Conservation (phyloP, 2,329 filamentous ascomycete genomes). For the Emydomyces testavorans region DNA sequence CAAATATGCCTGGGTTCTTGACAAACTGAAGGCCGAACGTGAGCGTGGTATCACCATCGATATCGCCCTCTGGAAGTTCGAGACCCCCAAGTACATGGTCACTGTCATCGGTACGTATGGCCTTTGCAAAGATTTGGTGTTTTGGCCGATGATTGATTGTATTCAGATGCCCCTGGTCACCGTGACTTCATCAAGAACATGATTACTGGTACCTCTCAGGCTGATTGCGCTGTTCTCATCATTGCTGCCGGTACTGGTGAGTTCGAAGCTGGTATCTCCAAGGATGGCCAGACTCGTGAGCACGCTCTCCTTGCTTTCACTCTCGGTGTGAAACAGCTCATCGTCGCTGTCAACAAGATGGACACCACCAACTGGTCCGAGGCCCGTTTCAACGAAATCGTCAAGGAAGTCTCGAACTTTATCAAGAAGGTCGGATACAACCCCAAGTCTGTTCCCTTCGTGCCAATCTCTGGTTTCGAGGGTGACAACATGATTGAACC, state of each 20-base stretch:
- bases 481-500: slow-evolving; percentile 97
- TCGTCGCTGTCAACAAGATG: slow-evolving; percentile 99
- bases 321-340: slow-evolving; percentile 99
- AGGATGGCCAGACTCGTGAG: slow-evolving; percentile 99
- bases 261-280: slow-evolving; percentile 99
- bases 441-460: slow-evolving; percentile 96
- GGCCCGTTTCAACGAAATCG: slow-evolving; percentile 94
- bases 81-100: slow-evolving; percentile 95
- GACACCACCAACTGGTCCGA: slow-evolving; percentile 98
- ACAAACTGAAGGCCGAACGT: slow-evolving; percentile 99
- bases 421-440: slow-evolving; percentile 99
- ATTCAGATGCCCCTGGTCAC: slow-evolving; percentile 84
- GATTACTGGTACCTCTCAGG: slow-evolving; percentile 99
- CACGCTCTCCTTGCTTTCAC: slow-evolving; percentile 99
- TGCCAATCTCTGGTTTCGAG: slow-evolving; percentile 99
- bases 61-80: slow-evolving; percentile 99
- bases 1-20: slow-evolving; percentile 99
- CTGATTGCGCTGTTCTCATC: slow-evolving; percentile 99
- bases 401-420: slow-evolving; percentile 99
- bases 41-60: slow-evolving; percentile 99
- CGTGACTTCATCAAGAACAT: slow-evolving; percentile 99
- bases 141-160: too few relatives aligned
- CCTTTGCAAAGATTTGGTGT: too few relatives aligned
- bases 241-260: slow-evolving; percentile 99
- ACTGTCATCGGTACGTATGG: slow-evolving; percentile 75